phyloP scores from a whole-genome alignment of 2,329 filamentous ascomycete genomes.

The Plectosphaerella sp. region DNA sequence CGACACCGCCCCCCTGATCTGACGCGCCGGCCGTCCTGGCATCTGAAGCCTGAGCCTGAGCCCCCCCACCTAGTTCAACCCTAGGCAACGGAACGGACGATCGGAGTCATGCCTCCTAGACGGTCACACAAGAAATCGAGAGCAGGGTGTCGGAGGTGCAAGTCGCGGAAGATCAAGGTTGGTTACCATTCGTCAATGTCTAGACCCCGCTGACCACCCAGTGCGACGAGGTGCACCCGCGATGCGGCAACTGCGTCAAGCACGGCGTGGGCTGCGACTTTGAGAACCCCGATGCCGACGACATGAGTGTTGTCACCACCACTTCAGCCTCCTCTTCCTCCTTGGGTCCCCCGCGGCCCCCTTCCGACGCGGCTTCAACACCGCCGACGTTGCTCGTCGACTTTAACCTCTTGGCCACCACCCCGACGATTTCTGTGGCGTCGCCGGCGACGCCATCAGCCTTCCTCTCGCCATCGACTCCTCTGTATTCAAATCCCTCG shows the following conservation, averaged over 20 bases:
- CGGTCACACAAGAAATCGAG: constrained; percentile 68
- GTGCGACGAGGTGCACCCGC: constrained; percentile 64
- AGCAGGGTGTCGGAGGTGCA: constrained; percentile 62
- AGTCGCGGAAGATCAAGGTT: constrained; percentile 67
- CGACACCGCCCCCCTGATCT: neutral
- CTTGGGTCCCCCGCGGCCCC: constrained; percentile 8
- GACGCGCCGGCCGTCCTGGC: neutral
- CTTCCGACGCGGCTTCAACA: constrained; percentile 5
- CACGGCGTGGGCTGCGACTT: constrained; percentile 66
- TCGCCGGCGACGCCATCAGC: constrained; percentile 7
- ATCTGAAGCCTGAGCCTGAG: neutral
- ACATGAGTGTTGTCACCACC: constrained; percentile 29
- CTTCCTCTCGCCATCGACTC: constrained; percentile 20
- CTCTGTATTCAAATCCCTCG: constrained; percentile 25
- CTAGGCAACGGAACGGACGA: neutral
- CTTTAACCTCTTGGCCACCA: constrained; percentile 1
- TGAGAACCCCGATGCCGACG: constrained; percentile 44
- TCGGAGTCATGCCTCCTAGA: constrained; percentile 52
- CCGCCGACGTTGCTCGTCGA: neutral
- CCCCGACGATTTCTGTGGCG: constrained; percentile 12
- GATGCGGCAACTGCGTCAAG: constrained; percentile 62
- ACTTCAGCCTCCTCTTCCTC: constrained; percentile 23
- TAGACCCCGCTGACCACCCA: constrained; percentile 17
- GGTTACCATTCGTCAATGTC: neutral
- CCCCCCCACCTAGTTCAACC: constrained; percentile 1